A percentile compares a stretch with the other conserved stretches of the same genome.
phyloP scores from a whole-genome alignment of 306 rosid genomes.

The Medicago ruthenica region DNA sequence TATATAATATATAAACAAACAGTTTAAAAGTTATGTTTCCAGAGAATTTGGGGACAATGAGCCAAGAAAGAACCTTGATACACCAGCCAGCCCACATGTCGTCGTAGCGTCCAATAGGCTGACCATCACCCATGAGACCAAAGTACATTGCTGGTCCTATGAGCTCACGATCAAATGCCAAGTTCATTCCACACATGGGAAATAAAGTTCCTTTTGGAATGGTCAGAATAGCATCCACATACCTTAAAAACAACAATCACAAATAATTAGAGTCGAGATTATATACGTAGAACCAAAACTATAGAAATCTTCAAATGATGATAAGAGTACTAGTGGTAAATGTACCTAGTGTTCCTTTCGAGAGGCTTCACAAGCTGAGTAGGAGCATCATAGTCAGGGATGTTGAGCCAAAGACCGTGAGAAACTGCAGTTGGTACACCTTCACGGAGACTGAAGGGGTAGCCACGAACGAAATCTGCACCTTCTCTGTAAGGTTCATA shows the following conservation, averaged over 20 bases:
- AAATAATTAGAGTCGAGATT: too few species aligned
- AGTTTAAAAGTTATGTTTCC: neutral
- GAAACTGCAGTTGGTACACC: slow-evolving; percentile 80
- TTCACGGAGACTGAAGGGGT: slow-evolving; percentile 84
- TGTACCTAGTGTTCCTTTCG: slow-evolving; percentile 86
- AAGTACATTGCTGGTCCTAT: slow-evolving; percentile 96
- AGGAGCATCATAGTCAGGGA: slow-evolving; percentile 90
- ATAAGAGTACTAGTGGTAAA: too few species aligned
- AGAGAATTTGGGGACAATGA: slow-evolving; percentile 41
- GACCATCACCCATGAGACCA: slow-evolving; percentile 98
- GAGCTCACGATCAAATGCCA: slow-evolving; percentile 78
- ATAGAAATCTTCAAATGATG: too few species aligned
- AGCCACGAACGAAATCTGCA: slow-evolving; percentile 88
- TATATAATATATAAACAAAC: too few species aligned
- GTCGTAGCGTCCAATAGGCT: slow-evolving; percentile 88
- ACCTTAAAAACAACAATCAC: too few species aligned
- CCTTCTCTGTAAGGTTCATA: slow-evolving; percentile 90
- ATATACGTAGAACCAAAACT: too few species aligned
- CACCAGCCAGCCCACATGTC: slow-evolving; percentile 99
- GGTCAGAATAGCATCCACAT: slow-evolving; percentile 84
- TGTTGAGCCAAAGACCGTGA: slow-evolving; percentile 94
- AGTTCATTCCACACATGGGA: slow-evolving; percentile 97
- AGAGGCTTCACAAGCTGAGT: slow-evolving; percentile 89
- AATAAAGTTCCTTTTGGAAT: slow-evolving; percentile 82
- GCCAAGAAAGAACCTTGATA: slow-evolving; percentile 60